These are phyloP conservation scores for Lactarius psammicola DNA, from an alignment of 768 basidiomycete genomes.

Conservation along the genomic window DNA sequence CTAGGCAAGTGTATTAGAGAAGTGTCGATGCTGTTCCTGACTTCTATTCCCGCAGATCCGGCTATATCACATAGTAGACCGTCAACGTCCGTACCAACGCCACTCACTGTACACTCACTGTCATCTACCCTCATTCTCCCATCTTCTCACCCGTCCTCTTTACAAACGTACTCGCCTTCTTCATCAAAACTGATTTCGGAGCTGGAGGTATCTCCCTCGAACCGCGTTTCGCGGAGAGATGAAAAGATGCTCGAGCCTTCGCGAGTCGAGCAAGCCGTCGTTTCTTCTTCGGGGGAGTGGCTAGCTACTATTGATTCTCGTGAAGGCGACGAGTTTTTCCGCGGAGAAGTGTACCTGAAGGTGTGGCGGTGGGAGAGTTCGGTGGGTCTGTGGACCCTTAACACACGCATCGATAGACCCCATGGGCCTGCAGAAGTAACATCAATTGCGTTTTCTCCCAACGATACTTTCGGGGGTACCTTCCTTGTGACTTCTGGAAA, in stretches of 20 bases:
- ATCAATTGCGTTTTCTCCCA: constrained; percentile 67
- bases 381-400: constrained; percentile 64
- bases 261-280: constrained; percentile 64
- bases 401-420: constrained; percentile 86
- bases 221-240: constrained; percentile 80
- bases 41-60: constrained; percentile 35
- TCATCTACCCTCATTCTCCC: constrained; percentile 82
- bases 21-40: constrained; percentile 16
- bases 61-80: constrained; percentile 37
- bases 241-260: constrained; percentile 74
- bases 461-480: constrained; percentile 33
- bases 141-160: constrained; percentile 92
- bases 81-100: constrained; percentile 48
- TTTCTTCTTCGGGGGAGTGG: constrained; percentile 78
- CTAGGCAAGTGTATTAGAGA: constrained; percentile 49
- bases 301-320: constrained; percentile 87
- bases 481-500: constrained; percentile 71
- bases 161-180: constrained; percentile 83
- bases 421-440: constrained; percentile 68
- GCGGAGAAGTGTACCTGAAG: constrained; percentile 77
- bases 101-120: constrained; percentile 71
- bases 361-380: constrained; percentile 84
- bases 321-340: constrained; percentile 62
- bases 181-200: constrained; percentile 74
- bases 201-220: constrained; percentile 91